Evolutionary conservation across 2,329 filamentous ascomycete species (phyloP).

Genomic region (Pyrenophora teres): DNA sequence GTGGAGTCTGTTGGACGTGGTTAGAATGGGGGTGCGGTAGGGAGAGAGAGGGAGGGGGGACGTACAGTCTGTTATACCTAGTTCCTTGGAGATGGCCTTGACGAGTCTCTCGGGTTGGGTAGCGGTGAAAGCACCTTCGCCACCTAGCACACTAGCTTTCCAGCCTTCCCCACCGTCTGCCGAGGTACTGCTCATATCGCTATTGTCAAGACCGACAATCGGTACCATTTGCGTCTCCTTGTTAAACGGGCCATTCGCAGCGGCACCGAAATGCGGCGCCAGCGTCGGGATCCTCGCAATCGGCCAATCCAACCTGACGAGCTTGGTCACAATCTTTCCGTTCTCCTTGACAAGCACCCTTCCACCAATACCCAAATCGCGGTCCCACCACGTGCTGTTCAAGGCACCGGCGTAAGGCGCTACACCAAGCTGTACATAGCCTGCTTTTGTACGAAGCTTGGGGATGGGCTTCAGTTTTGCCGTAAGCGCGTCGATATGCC

Average conservation of each 20-base stretch:
- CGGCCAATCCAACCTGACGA: constrained; percentile 93
- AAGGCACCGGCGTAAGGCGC: constrained; percentile 90
- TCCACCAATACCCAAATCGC: constrained; percentile 88
- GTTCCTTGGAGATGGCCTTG: constrained; percentile 75
- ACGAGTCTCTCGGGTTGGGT: constrained; percentile 87
- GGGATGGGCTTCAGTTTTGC: constrained; percentile 90
- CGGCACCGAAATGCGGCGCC: constrained; percentile 89
- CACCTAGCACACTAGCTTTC: constrained; percentile 58
- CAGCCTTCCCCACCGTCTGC: constrained; percentile 44
- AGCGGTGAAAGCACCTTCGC: constrained; percentile 72
- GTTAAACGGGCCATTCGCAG: constrained; percentile 70
- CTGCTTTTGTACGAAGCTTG: constrained; percentile 79
- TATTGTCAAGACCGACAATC: constrained; percentile 85
- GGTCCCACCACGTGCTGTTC: constrained; percentile 94
- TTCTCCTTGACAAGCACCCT: constrained; percentile 81
- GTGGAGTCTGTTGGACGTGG: constrained; percentile 54
- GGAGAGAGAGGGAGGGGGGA: not conserved
- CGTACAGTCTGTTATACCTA: constrained; percentile 70
- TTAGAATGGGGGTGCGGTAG: too few species aligned
- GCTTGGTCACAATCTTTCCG: constrained; percentile 76
- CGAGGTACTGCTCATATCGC: constrained; percentile 53
- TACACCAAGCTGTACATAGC: constrained; percentile 87
- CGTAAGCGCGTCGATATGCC: constrained; percentile 91
- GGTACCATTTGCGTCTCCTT: constrained; percentile 92
- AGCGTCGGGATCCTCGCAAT: constrained; percentile 88